A percentile compares a stretch with the other conserved stretches of the same genome.
Evolutionary conservation across 1,284 basidiomycete species (phyloP).

Genomic region (Malassezia arunalokei): DNA sequence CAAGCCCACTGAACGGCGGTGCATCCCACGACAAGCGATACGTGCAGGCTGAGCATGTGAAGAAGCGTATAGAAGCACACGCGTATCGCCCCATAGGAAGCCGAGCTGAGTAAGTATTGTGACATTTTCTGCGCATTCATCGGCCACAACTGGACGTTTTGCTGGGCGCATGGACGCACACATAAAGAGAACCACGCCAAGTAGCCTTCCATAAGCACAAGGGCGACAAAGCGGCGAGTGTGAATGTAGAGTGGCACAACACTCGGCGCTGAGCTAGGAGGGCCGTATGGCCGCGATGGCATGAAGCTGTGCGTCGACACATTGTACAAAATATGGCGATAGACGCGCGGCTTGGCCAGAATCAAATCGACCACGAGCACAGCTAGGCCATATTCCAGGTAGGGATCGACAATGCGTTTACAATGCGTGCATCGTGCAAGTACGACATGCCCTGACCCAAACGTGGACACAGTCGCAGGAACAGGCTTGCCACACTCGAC

Average conservation of each 20-base stretch:
- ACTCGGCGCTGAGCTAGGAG: background rate
- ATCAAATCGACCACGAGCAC: constrained; percentile 18
- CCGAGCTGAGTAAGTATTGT: background rate
- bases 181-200: constrained; percentile 16
- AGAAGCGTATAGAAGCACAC: background rate
- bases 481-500: constrained; percentile 15
- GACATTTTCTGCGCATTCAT: background rate
- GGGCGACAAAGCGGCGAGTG: constrained; percentile 5
- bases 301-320: background rate
- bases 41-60: constrained; percentile 1
- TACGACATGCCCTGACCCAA: constrained; percentile 14
- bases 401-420: constrained; percentile 14
- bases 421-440: constrained; percentile 13
- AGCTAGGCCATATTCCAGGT: constrained; percentile 16
- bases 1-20: background rate
- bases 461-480: constrained; percentile 6
- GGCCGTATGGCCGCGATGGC: background rate
- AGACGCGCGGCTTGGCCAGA: constrained; percentile 18
- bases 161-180: background rate
- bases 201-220: constrained; percentile 16
- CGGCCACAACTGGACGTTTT: background rate
- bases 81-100: background rate
- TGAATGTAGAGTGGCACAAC: background rate
- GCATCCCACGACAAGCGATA: background rate
- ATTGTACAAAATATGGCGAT: constrained; percentile 19